phyloP scores from a whole-genome alignment of 164 flowering plant species.

The Cinnamomum micranthum region DNA sequence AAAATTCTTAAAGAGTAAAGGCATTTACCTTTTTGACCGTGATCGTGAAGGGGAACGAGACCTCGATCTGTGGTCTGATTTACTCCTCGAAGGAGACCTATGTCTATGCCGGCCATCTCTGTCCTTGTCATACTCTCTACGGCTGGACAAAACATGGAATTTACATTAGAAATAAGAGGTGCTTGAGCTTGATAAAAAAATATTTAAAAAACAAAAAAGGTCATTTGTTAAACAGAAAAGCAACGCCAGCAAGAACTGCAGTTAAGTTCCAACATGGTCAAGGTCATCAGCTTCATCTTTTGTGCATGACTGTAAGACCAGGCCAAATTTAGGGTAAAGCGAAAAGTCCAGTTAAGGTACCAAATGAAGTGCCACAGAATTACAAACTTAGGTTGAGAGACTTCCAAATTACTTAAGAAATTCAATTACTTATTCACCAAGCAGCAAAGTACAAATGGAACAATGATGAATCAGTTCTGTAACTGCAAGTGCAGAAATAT shows the following conservation, averaged over 20 bases:
- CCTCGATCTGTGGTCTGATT: slow-evolving; percentile 63
- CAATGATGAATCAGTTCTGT: background rate
- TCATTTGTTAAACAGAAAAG: no score
- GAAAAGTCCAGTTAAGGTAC: no score
- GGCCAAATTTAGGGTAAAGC: no score
- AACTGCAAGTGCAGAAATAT: slow-evolving; percentile 9
- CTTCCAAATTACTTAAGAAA: background rate
- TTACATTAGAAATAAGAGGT: background rate
- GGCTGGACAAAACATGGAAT: slow-evolving; percentile 32
- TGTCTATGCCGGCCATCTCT: slow-evolving; percentile 58
- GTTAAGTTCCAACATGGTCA: no score
- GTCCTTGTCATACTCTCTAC: slow-evolving; percentile 70
- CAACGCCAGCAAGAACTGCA: no score
- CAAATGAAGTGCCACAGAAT: no score
- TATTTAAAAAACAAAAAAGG: no score
- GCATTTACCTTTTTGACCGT: slow-evolving; percentile 77
- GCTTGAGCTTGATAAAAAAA: background rate
- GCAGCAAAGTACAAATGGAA: background rate
- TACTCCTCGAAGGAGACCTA: slow-evolving; percentile 57
- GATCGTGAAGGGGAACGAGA: slow-evolving; percentile 83
- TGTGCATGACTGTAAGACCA: no score
- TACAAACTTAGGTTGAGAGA: no score
- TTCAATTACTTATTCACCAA: background rate
- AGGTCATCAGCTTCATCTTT: no score
- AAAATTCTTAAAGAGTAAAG: background rate